These are phyloP conservation scores for Fusarium penzigii DNA, from an alignment of 2,329 filamentous ascomycete species.

Conservation along the genomic window DNA sequence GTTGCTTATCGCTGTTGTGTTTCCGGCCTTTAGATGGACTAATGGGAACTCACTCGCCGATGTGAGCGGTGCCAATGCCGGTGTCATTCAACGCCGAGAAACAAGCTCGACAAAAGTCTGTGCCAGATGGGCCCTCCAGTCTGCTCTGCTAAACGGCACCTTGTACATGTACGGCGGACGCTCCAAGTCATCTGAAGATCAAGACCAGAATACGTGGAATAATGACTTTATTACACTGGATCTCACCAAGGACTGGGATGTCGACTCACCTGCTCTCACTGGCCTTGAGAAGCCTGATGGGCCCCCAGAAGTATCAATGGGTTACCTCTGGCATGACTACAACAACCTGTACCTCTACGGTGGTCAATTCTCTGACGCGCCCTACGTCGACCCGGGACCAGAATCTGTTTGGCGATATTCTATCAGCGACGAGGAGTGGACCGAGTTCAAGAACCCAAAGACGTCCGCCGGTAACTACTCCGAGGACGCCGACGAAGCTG, in stretches of 20 bases:
- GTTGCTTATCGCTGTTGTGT: slow-evolving; percentile 51
- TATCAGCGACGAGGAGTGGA: slow-evolving; percentile 61
- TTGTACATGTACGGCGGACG: slow-evolving; percentile 76
- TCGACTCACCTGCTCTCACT: slow-evolving; percentile 60
- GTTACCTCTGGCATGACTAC: slow-evolving; percentile 75
- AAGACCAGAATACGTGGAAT: slow-evolving; percentile 69
- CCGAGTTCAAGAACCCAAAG: slow-evolving; percentile 59
- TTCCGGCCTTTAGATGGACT: slow-evolving; percentile 48
- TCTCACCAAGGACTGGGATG: slow-evolving; percentile 71
- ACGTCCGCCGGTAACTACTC: slow-evolving; percentile 67
- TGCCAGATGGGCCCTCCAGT: slow-evolving; percentile 66
- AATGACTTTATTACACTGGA: slow-evolving; percentile 75
- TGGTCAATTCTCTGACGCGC: slow-evolving; percentile 69
- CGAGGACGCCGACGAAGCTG: slow-evolving; percentile 51
- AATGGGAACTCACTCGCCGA: slow-evolving; percentile 39
- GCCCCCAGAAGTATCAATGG: slow-evolving; percentile 69
- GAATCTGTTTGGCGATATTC: slow-evolving; percentile 72
- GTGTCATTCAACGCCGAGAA: slow-evolving; percentile 38
- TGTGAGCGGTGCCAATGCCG: slow-evolving; percentile 48
- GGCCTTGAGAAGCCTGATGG: slow-evolving; percentile 66
- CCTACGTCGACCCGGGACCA: slow-evolving; percentile 54
- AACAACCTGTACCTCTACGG: slow-evolving; percentile 73
- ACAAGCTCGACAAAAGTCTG: slow-evolving; percentile 50
- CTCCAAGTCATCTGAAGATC: slow-evolving; percentile 56
- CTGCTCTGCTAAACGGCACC: slow-evolving; percentile 72